These are phyloP conservation scores for Batkoa obscura DNA, from an alignment of 371 early-diverging fungal genomes.

Conservation along the genomic window DNA sequence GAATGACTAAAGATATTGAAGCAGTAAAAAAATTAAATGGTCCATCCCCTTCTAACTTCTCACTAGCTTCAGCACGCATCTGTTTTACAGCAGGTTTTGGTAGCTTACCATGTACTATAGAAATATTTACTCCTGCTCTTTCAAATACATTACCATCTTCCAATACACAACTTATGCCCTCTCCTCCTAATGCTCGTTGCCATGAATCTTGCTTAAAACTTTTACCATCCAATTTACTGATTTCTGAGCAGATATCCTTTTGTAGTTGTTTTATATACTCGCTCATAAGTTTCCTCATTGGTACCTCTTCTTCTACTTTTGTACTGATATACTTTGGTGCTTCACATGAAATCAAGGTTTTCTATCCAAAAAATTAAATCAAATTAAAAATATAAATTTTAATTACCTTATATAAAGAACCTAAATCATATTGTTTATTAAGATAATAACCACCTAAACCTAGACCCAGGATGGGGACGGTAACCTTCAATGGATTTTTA, in stretches of 20 bases:
- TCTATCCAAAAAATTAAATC: no score
- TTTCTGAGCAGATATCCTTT: constrained; percentile 30
- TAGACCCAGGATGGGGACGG: no score
- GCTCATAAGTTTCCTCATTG: constrained; percentile 69
- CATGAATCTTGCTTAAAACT: constrained; percentile 56
- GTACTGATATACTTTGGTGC: no score
- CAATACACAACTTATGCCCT: constrained; percentile 80
- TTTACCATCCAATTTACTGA: constrained; percentile 39
- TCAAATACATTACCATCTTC: constrained; percentile 82
- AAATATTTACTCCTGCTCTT: constrained; percentile 86
- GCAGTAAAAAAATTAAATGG: constrained; percentile 64
- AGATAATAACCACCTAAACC: no score
- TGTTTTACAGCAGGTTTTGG: constrained; percentile 50
- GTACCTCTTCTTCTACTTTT: background rate
- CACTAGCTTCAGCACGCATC: constrained; percentile 45
- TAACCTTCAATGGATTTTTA: no score
- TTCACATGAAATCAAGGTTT: no score
- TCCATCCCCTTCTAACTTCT: constrained; percentile 29
- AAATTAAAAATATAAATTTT: no score
- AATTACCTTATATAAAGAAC: no score
- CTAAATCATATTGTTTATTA: no score
- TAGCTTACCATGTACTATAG: constrained; percentile 54
- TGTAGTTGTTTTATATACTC: constrained; percentile 55
- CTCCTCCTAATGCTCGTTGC: constrained; percentile 66
- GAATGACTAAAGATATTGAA: constrained; percentile 81